phyloP scores from a whole-genome alignment of 2,329 filamentous ascomycete species.

The Cladophialophora carrionii region DNA sequence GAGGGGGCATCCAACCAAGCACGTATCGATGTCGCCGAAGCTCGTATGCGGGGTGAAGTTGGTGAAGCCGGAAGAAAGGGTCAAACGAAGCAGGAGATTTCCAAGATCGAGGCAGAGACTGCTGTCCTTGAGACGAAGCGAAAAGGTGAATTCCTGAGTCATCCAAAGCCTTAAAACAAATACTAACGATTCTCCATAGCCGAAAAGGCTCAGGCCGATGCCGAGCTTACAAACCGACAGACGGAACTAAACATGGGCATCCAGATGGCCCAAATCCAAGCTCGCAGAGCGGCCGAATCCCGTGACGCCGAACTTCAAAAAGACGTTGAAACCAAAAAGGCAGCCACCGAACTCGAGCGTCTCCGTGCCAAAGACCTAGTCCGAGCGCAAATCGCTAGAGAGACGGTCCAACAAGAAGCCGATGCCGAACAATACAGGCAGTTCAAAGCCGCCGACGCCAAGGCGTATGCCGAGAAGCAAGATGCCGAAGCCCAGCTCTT shows the following conservation, averaged over 20 bases:
- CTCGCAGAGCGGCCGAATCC: slow-evolving; percentile 71
- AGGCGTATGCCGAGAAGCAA: slow-evolving; percentile 47
- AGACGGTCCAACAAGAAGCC: slow-evolving; percentile 50
- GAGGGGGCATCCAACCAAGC: slow-evolving; percentile 84
- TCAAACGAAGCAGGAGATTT: slow-evolving; percentile 80
- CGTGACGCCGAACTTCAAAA: slow-evolving; percentile 80
- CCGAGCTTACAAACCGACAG: slow-evolving; percentile 72
- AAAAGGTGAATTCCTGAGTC: slow-evolving; percentile 50
- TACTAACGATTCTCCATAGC: slow-evolving; percentile 46
- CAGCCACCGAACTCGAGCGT: slow-evolving; percentile 77
- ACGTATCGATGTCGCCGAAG: slow-evolving; percentile 63
- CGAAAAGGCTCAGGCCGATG: slow-evolving; percentile 77
- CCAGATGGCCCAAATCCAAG: slow-evolving; percentile 74
- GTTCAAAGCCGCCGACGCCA: slow-evolving; percentile 59
- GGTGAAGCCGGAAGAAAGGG: slow-evolving; percentile 75
- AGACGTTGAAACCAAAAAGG: slow-evolving; percentile 75
- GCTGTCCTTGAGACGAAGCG: slow-evolving; percentile 82
- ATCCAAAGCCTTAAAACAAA: background rate
- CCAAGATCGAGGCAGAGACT: slow-evolving; percentile 84
- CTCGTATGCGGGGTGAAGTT: slow-evolving; percentile 63
- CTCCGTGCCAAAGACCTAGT: slow-evolving; percentile 77
- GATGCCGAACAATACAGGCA: slow-evolving; percentile 56
- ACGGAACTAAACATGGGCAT: slow-evolving; percentile 74
- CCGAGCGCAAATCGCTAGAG: slow-evolving; percentile 64
- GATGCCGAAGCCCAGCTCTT: slow-evolving; percentile 47